phyloP scores from a whole-genome alignment of 2,329 filamentous ascomycete genomes.

The Trichoderma sp. region DNA sequence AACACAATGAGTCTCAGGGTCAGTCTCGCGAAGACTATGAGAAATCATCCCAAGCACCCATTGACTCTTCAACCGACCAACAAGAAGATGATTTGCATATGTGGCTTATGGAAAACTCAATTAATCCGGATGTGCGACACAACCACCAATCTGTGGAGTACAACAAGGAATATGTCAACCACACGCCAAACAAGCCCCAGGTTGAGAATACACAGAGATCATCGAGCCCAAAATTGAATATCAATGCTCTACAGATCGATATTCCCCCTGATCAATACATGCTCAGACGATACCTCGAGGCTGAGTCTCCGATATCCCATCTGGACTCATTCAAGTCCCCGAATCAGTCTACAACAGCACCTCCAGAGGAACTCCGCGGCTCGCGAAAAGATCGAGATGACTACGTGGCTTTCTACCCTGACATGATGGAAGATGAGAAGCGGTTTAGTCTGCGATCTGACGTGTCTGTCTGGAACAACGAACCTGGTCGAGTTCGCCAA shows the following conservation, averaged over 20 bases:
- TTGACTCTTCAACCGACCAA: background rate
- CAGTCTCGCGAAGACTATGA: background rate
- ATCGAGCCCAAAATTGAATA: background rate
- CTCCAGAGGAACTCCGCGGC: background rate
- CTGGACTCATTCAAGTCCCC: background rate
- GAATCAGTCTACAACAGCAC: background rate
- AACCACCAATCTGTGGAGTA: background rate
- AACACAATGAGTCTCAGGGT: background rate
- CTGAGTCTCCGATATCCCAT: slow-evolving; percentile 13
- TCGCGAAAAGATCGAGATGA: background rate
- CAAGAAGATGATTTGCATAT: background rate
- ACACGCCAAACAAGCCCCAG: background rate
- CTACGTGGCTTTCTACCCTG: background rate
- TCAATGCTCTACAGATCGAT: background rate
- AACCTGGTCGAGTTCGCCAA: slow-evolving; percentile 22
- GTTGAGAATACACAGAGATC: background rate
- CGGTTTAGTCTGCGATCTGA: slow-evolving; percentile 28
- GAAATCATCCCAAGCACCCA: background rate
- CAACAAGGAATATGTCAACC: background rate
- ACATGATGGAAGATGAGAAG: slow-evolving; percentile 12
- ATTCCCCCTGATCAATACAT: slow-evolving; percentile 19
- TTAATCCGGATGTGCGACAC: background rate
- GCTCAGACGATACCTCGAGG: slow-evolving; percentile 22
- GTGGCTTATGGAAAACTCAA: background rate
- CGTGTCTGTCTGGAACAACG: slow-evolving; percentile 28